Conservation (phyloP, 768 basidiomycete species). For the Leccinum subgranulosum region DNA sequence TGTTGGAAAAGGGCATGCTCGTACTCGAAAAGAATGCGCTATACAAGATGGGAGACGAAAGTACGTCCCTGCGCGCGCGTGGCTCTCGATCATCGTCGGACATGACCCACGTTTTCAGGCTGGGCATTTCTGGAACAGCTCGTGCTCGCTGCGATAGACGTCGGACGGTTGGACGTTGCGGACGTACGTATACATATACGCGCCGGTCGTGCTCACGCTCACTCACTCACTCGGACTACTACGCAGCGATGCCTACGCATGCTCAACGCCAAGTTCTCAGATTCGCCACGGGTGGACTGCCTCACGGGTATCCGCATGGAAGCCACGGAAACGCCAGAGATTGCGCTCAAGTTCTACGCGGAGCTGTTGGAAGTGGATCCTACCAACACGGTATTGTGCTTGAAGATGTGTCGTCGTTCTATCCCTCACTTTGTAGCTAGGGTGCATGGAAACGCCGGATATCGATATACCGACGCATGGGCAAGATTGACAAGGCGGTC, state of each 20-base stretch:
- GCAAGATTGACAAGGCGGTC: constrained; percentile 63
- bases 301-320: constrained; percentile 81
- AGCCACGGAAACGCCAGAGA: constrained; percentile 52
- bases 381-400: constrained; percentile 63
- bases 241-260: constrained; percentile 43
- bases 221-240: background rate
- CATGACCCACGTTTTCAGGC: constrained; percentile 37
- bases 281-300: constrained; percentile 74
- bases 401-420: background rate
- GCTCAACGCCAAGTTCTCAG: constrained; percentile 66
- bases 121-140: constrained; percentile 85
- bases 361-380: constrained; percentile 59
- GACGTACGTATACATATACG: constrained; percentile 48
- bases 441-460: constrained; percentile 80
- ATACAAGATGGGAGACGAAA: constrained; percentile 52
- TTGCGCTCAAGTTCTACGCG: constrained; percentile 63
- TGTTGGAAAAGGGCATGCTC: constrained; percentile 49
- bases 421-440: constrained; percentile 23
- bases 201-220: constrained; percentile 3
- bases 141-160: constrained; percentile 71
- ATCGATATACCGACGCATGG: constrained; percentile 61
- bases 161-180: constrained; percentile 68
- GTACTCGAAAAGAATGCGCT: constrained; percentile 48
- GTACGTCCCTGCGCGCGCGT: constrained; percentile 31
- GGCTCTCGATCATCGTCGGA: background rate